Percentiles rank a stretch among this genome's conserved stretches.
Evolutionary conservation across 2,329 filamentous ascomycete genomes (phyloP).

Genomic region (Bipolaris victoriae): DNA sequence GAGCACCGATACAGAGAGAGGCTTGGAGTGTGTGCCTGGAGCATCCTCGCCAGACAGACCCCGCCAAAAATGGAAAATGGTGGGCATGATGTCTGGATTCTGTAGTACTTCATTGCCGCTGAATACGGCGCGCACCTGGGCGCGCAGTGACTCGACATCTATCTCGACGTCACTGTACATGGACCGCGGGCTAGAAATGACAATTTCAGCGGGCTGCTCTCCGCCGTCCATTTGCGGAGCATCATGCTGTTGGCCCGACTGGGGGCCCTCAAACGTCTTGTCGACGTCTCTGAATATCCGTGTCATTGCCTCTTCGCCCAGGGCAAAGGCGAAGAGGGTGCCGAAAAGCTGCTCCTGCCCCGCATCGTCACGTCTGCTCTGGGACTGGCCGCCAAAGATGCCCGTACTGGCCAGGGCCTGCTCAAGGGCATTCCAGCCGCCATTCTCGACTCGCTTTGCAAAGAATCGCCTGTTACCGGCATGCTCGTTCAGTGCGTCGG

Average conservation of each 20-base stretch:
- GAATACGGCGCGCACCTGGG: conserved; percentile 44
- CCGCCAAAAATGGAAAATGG: conserved; percentile 49
- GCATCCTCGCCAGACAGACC: conserved; percentile 41
- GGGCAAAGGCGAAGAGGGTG: conserved; percentile 77
- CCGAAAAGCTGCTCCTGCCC: conserved; percentile 77
- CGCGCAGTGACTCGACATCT: conserved; percentile 37
- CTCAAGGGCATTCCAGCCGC: conserved; percentile 79
- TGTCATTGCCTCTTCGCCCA: conserved; percentile 78
- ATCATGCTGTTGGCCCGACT: conserved; percentile 18
- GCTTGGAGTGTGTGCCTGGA: conserved; percentile 42
- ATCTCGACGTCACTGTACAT: conserved; percentile 35
- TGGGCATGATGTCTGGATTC: conserved; percentile 50
- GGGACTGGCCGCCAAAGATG: conserved; percentile 45
- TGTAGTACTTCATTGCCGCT: conserved; percentile 50
- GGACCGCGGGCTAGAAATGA: conserved; percentile 37
- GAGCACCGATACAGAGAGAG: conserved; percentile 46
- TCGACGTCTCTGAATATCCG: conserved; percentile 63
- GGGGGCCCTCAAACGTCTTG: conserved; percentile 30
- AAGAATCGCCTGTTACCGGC: conserved; percentile 90
- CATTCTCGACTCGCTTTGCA: conserved; percentile 72
- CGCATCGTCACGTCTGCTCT: conserved; percentile 43
- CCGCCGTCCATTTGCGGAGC: conserved; percentile 8
- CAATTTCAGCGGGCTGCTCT: conserved; percentile 26
- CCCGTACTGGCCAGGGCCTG: conserved; percentile 71
- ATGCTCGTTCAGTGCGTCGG: conserved; percentile 77